Base-by-base conservation (phyloP, 169 alveolate species). In the Plasmodium sp. region DNA sequence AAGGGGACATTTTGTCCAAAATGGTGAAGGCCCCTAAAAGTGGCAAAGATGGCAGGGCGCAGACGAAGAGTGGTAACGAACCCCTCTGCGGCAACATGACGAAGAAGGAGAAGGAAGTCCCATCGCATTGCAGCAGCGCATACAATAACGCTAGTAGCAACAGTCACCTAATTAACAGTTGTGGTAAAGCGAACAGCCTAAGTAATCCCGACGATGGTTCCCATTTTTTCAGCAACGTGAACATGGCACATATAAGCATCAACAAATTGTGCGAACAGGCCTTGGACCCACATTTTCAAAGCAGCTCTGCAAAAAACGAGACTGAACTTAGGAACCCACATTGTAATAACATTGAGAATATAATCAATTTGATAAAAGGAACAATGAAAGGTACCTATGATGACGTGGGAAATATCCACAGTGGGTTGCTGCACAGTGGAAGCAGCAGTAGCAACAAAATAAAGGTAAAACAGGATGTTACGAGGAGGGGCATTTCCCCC, bases 1-100 rank as follows among this genome's bases (percentile, higher is more conserved):
- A 84, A 31, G 84, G 56, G 81, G 22, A 84, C 22, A 41, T 67
- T 18, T 31, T 51, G 36, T 74, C 93, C 16, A 84, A 84, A 9
- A 72, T 41, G 5, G 31, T 18, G 22, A 84, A 31, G 48, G 48
- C 58, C 5, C 45, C 27, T 9, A 3, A 34, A 75, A 75, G 12
- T 75, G 22, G 31, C 3, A 75, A 41, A 75, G 27, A 41, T 5
- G 34, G 33, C 7, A 34, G 45, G 36, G 45, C 39, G 27, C 33
- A 67, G 18, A 10, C 27, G 6, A 67, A 6, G n/a, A 7, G 77
- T 22, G 43, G 39, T 67, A 67, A 27, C 27, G 77, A 67, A 67
- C 77, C 33, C 18, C 2, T 5, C 31, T 67, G n/a, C 39, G 6
- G 33, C 33, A 67, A n/a, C 33, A 22, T 58, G 22, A 10, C 1